Percentiles rank a stretch among this genome's conserved stretches.
Conservation (phyloP, 345 rosid genomes). For the Citrus cavaleriei region DNA sequence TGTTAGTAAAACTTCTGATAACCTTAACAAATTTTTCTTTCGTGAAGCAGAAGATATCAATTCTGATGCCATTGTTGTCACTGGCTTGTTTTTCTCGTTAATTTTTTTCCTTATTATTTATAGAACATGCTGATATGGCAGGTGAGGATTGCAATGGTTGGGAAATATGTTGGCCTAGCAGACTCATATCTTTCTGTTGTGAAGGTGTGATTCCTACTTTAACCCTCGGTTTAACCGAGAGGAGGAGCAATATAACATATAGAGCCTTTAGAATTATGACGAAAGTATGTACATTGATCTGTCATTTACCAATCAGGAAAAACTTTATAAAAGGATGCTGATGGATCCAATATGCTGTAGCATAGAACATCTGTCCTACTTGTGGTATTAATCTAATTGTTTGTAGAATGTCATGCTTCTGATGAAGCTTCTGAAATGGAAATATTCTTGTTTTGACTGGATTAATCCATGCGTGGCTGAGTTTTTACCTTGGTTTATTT, state of each 20-base stretch:
- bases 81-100: conserved; percentile 9
- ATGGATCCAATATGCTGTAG: neutral
- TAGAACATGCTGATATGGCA: conserved; percentile 27
- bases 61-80: conserved; percentile 40
- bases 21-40: conserved; percentile 15
- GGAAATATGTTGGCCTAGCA: conserved; percentile 87
- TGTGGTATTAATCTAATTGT: neutral
- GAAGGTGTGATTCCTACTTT: conserved; percentile 46
- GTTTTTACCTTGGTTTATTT: neutral
- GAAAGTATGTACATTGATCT: neutral
- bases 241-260: neutral
- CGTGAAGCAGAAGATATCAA: conserved; percentile 16
- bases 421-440: neutral
- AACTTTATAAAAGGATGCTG: neutral
- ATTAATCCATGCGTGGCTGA: neutral
- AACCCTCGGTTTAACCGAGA: neutral
- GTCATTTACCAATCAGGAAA: neutral
- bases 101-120: conserved; percentile 20
- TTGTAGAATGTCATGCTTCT: neutral
- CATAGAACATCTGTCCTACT: neutral
- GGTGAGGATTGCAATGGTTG: conserved; percentile 97
- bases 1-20: conserved; percentile 53
- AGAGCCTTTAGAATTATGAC: neutral
- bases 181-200: conserved; percentile 96
- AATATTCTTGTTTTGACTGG: neutral